A percentile compares a stretch with the other conserved stretches of the same genome.
Evolutionary conservation across 2,329 filamentous ascomycete genomes (phyloP).

Genomic region (Dactylellina cionopaga): DNA sequence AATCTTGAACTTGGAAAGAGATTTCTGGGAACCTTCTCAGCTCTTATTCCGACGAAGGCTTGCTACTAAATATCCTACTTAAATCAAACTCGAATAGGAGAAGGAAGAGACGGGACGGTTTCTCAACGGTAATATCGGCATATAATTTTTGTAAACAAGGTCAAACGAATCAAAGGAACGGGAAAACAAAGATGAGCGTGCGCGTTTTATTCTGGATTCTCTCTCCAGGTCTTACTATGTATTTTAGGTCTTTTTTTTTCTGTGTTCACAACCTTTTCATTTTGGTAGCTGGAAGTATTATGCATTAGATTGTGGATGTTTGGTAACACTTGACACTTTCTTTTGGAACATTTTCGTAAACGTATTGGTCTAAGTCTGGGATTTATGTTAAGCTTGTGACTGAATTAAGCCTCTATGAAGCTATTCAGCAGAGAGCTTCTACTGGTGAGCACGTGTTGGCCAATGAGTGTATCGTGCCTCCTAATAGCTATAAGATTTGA

Average conservation of each 20-base stretch:
- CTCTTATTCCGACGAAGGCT: background rate
- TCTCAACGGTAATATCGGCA: conserved; percentile 47
- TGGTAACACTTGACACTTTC: background rate
- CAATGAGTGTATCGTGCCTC: background rate
- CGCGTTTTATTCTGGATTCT: conserved; percentile 10
- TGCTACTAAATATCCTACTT: background rate
- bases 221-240: conserved; percentile 28
- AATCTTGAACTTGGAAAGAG: background rate
- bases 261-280: background rate
- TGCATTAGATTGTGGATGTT: conserved; percentile 34
- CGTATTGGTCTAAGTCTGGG: too few relatives aligned
- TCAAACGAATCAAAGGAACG: conserved; percentile 28
- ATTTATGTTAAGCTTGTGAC: too few relatives aligned
- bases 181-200: conserved; percentile 40
- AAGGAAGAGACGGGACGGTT: conserved; percentile 10
- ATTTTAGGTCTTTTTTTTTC: conserved; percentile 46
- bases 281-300: conserved; percentile 21
- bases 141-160: conserved; percentile 48
- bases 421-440: too few relatives aligned
- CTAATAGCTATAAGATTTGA: too few relatives aligned
- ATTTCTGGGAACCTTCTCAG: background rate
- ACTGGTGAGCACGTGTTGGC: too few relatives aligned
- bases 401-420: too few relatives aligned
- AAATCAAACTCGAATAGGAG: background rate
- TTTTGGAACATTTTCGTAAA: conserved; percentile 1